Evolutionary conservation across 306 rosid genomes (phyloP).

Genomic region (Quercus berberidifolia): DNA sequence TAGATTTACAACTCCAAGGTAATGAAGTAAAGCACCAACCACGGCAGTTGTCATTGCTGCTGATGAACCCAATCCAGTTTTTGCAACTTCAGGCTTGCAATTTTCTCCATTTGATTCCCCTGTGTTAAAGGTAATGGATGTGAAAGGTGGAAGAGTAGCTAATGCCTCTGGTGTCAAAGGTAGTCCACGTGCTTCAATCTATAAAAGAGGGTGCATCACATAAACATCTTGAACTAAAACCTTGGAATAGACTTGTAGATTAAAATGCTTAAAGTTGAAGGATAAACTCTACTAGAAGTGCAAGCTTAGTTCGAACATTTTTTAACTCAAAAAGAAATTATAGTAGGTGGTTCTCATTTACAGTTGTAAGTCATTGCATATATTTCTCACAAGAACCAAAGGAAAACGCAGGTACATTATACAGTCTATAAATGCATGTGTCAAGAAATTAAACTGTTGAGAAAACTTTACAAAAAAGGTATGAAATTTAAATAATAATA

Average conservation of each 20-base stretch:
- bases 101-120: slow-evolving; percentile 58
- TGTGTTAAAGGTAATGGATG: slow-evolving; percentile 73
- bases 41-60: slow-evolving; percentile 99
- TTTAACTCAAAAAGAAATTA: background rate
- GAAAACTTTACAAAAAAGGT: background rate
- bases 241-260: slow-evolving; percentile 1
- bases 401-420: background rate
- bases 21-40: slow-evolving; percentile 94
- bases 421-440: background rate
- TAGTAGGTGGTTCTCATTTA: background rate
- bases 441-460: background rate
- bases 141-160: slow-evolving; percentile 80
- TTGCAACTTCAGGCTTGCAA: slow-evolving; percentile 93
- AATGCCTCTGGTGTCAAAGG: slow-evolving; percentile 82
- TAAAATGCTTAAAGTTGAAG: background rate
- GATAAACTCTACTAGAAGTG: background rate
- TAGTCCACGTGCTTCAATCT: slow-evolving; percentile 84
- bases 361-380: background rate
- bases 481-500: background rate
- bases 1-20: slow-evolving; percentile 72
- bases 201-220: slow-evolving; percentile 20
- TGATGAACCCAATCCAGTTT: slow-evolving; percentile 98
- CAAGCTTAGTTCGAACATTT: background rate
- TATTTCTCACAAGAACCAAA: background rate
- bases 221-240: slow-evolving; percentile 12